phyloP scores from a whole-genome alignment of 2,329 filamentous ascomycete species.

The Nannizziopsis barbatae region DNA sequence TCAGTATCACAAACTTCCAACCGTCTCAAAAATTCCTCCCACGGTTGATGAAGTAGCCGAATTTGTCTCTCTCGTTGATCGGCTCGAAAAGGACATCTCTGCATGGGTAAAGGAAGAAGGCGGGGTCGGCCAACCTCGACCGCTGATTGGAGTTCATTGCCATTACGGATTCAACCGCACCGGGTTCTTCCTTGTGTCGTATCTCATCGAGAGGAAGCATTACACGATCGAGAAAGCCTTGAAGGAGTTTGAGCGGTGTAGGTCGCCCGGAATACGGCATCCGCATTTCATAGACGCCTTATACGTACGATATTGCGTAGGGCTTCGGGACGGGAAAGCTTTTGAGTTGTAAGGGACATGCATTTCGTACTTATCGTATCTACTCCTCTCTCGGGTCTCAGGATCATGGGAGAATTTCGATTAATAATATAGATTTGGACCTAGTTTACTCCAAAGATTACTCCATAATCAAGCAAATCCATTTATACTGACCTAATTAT shows the following conservation, averaged over 20 bases:
- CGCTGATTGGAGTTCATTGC: slow-evolving; percentile 71
- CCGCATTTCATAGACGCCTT: slow-evolving; percentile 78
- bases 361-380: not conserved
- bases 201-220: slow-evolving; percentile 70
- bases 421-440: not conserved
- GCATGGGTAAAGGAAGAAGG: slow-evolving; percentile 36
- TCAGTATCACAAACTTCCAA: slow-evolving; percentile 76
- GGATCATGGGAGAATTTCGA: not conserved
- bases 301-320: slow-evolving; percentile 61
- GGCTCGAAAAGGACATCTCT: slow-evolving; percentile 47
- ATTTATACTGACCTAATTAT: not conserved
- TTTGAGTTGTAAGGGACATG: not conserved
- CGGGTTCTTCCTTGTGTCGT: slow-evolving; percentile 80
- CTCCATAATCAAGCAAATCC: too few relatives aligned
- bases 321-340: slow-evolving; percentile 28
- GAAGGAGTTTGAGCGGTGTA: slow-evolving; percentile 58
- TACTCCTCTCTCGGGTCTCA: not conserved
- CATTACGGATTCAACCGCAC: slow-evolving; percentile 95
- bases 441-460: not conserved
- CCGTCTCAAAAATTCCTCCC: slow-evolving; percentile 82
- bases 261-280: slow-evolving; percentile 78
- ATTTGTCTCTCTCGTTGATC: slow-evolving; percentile 51
- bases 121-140: slow-evolving; percentile 25
- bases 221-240: slow-evolving; percentile 66
- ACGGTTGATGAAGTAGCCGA: slow-evolving; percentile 48